Evolutionary conservation across 2,329 filamentous ascomycete genomes (phyloP), one percentile per base, ranked within the genome.

Genomic region (Graphilbum ipis-grandicollis): DNA sequence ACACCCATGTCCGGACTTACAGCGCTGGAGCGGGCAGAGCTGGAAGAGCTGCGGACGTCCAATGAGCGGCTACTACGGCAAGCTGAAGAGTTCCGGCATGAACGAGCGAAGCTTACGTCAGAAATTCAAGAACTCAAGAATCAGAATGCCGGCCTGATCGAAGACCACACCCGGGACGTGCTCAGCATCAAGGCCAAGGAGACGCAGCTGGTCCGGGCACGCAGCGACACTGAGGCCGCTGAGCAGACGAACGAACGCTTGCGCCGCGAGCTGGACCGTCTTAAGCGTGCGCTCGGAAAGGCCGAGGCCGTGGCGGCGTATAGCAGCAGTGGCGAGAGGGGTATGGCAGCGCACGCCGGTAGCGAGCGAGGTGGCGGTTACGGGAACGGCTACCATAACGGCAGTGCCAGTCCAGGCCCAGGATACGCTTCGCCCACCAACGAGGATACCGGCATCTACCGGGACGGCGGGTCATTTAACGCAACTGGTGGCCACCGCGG

Each of bases 141-240:
- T 49, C 84, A 94, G 53, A 98, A 98, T 50, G 90, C 90, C 19
- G 80, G 90, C 44, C 66, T 98, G 25, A 98, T 98, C 42, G 90
- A 98, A 57, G 88, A 96, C 49, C 88, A 96, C 54, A 98, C 90
- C 0, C 71, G 88, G 34, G 88, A 98, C 49, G 84, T 94, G 0
- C 66, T 98, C 31, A 90, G 85, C 47, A 92, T 98, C 60, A 96
- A 96, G 56, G 90, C 90, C 13, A 98, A 98, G 57, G 90, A 98
- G 56, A 96, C 90, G 3, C 90, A 98, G 50, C 69, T 98, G 5
- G 88, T 96, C 9, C 78, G 90, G 32, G 86, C 90, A 10, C 71
- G 86, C 38, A 85, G 81, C 45, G 90, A 98, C 50, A 81, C 79
- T 23, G 88, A 96, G 54, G 75, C 82, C 1, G 82, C 86, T 0